Percentiles rank a stretch among this genome's conserved stretches.
These are phyloP conservation scores for Candida berthetii DNA, from an alignment of 805 yeast genomes.

Conservation along the genomic window DNA sequence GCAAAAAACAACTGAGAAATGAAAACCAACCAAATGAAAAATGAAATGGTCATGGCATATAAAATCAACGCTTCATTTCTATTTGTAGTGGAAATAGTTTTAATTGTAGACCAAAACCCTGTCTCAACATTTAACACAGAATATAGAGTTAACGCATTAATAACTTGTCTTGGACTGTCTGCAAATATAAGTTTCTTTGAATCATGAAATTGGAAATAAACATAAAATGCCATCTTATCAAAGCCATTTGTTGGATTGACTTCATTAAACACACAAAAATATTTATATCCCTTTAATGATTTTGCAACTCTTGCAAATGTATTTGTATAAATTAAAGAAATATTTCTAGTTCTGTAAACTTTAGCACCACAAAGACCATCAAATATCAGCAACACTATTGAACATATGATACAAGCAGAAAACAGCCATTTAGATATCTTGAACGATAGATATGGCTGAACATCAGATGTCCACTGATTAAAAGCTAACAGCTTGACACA, in stretches of 20 bases:
- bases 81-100: constrained; percentile 53
- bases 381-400: constrained; percentile 51
- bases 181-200: constrained; percentile 62
- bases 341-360: constrained; percentile 53
- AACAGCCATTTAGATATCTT: constrained; percentile 64
- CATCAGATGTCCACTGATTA: constrained; percentile 57
- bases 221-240: constrained; percentile 63
- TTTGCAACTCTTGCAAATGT: constrained; percentile 52
- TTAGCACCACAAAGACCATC: constrained; percentile 53
- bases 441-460: constrained; percentile 42
- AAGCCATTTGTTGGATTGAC: constrained; percentile 59
- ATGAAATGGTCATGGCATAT: constrained; percentile 70
- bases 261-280: constrained; percentile 66
- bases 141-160: constrained; percentile 69
- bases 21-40: constrained; percentile 68
- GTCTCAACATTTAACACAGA: constrained; percentile 34
- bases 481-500: constrained; percentile 68
- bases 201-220: constrained; percentile 59
- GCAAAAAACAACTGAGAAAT: constrained; percentile 52
- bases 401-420: constrained; percentile 72
- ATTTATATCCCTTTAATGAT: constrained; percentile 51
- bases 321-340: constrained; percentile 67
- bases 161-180: constrained; percentile 83
- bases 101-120: constrained; percentile 35
- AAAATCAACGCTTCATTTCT: constrained; percentile 64